Base-by-base conservation (phyloP, 768 basidiomycete genomes). In the Dioszegia crocea region DNA sequence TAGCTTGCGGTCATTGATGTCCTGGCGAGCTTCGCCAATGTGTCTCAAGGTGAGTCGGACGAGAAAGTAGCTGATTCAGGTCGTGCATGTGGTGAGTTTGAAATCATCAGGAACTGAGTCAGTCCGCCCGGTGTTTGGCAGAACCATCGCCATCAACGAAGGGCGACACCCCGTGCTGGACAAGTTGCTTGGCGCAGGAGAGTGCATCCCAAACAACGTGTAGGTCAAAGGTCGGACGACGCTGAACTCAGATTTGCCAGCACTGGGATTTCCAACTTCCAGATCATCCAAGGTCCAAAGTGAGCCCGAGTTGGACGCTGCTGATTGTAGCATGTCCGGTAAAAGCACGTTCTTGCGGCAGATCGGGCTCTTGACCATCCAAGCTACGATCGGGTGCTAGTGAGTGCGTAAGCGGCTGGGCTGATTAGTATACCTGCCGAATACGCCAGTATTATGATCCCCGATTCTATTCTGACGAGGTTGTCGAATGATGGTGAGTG, bases 341-440 rank as follows among this genome's bases (percentile, higher is more conserved):
- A 98, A 99, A 78, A 93, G 89, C 72, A 98, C 93, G 0, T 94
- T 92, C 68, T 79, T 99, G 16, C 84, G 87, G 14, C 93, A 97
- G 76, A 83, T 90, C 29, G 93, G 87, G 0, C 80, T 97, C 2
- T 78, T 97, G 44, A 81, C 84, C 1, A 79, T 92, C 33, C 87
- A 94, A 84, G 91, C 90, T 0, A 87, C 91, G 84, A 85, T 86
- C 60, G 88, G 92, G 0, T 91, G 86, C 75, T 94, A 88, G 78
- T 77, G 46, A 64, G 78, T 60, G 16, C 21, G 38, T 11, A 14
- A 11, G 27, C 21, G 38, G 19, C 31, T 10, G 6, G 33, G 39
- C 57, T 59, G 40, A 61, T 62, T 23, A 78, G 77, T 68, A 89
- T 99, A 4, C 91, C 96, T 0, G 91, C 91, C 0, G 87, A 89